These are phyloP conservation scores for Phytophthora fragariae DNA, from an alignment of 352 stramenopile species.

Conservation along the genomic window DNA sequence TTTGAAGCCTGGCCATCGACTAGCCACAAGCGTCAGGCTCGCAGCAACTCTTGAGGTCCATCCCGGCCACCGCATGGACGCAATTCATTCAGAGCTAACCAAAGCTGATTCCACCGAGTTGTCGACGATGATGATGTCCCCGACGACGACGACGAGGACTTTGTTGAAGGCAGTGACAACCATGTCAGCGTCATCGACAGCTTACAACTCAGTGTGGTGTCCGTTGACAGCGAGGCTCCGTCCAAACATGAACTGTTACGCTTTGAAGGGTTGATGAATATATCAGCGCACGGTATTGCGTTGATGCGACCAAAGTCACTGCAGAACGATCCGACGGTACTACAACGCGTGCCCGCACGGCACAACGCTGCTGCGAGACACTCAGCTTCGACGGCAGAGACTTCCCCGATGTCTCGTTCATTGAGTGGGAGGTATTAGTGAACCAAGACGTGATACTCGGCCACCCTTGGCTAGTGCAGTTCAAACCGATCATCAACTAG, in stretches of 20 bases:
- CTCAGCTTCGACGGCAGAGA: not conserved
- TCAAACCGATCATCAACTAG: conserved; percentile 2
- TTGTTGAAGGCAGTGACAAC: no score
- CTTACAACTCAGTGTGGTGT: not conserved
- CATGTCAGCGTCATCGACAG: no score
- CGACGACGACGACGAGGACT: not conserved
- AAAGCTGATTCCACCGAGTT: not conserved
- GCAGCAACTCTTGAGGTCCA: not conserved
- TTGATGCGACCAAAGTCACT: conserved; percentile 4
- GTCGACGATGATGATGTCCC: not conserved
- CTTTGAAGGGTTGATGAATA: not conserved
- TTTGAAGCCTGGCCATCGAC: not conserved
- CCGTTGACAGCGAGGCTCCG: not conserved
- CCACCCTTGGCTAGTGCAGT: not conserved
- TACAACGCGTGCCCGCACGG: not conserved
- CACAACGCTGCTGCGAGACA: not conserved
- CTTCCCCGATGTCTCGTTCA: not conserved
- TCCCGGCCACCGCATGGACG: not conserved
- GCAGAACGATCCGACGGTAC: conserved; percentile 4
- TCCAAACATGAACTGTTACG: not conserved
- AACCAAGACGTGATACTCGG: conserved; percentile 5
- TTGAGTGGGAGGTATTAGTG: not conserved
- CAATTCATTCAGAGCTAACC: not conserved
- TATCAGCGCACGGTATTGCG: not conserved
- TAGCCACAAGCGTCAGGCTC: not conserved